phyloP scores from a whole-genome alignment of 352 stramenopile species.

The Pythium phragmiticola region DNA sequence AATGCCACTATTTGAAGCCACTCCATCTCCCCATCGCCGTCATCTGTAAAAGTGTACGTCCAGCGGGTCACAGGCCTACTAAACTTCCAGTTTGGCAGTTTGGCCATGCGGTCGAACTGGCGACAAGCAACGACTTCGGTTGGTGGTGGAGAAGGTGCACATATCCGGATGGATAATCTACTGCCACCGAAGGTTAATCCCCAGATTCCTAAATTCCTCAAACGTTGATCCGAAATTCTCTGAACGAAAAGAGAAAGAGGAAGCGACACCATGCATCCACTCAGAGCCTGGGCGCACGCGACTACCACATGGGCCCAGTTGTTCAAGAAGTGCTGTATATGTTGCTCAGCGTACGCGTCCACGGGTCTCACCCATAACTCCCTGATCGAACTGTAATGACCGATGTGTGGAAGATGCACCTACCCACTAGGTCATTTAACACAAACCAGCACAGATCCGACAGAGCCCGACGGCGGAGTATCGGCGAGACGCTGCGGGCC shows the following conservation, averaged over 20 bases:
- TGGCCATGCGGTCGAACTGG: slow-evolving; percentile 10
- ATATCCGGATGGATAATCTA: neutral
- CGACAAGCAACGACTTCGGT: neutral
- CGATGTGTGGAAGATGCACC: too few relatives aligned
- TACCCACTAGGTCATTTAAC: neutral
- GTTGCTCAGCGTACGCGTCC: neutral
- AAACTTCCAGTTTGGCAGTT: neutral
- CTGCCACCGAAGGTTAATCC: slow-evolving; percentile 10
- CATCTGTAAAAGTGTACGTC: too few relatives aligned
- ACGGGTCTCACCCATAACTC: too few relatives aligned
- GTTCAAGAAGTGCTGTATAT: neutral
- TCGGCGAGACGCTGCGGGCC: too few relatives aligned
- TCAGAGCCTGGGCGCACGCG: neutral
- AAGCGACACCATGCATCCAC: too few relatives aligned
- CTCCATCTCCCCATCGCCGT: neutral
- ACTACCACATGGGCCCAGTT: neutral
- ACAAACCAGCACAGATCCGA: neutral
- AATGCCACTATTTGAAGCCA: slow-evolving; percentile 1
- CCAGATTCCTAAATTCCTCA: neutral
- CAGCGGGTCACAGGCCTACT: too few relatives aligned
- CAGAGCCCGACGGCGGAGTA: too few relatives aligned
- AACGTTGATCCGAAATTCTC: neutral
- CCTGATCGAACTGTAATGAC: neutral
- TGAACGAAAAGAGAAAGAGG: neutral
- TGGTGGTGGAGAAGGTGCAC: slow-evolving; percentile 11